Evolutionary conservation across 192 early-diverging fungal genomes (phyloP).

Genomic region (Jimgerdemannia lactiflua): DNA sequence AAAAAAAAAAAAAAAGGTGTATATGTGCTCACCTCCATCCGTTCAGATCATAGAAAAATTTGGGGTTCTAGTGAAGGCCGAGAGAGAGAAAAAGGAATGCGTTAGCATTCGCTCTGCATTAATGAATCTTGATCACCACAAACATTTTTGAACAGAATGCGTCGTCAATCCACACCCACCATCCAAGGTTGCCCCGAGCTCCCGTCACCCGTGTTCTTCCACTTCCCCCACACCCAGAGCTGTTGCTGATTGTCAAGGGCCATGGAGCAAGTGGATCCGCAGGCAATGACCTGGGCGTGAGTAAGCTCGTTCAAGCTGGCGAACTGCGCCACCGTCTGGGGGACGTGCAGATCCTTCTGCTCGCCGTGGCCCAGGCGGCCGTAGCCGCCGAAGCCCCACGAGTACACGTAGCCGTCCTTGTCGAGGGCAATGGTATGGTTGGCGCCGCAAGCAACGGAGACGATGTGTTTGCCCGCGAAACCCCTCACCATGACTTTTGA

Average conservation of each 20-base stretch:
- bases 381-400: slow-evolving; percentile 64
- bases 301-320: slow-evolving; percentile 28
- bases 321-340: slow-evolving; percentile 38
- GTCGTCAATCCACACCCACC: slow-evolving; percentile 8
- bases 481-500: slow-evolving; percentile 26
- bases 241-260: slow-evolving; percentile 41
- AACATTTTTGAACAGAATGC: too few relatives aligned
- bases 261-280: slow-evolving; percentile 47
- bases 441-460: slow-evolving; percentile 53
- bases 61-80: slow-evolving; percentile 19
- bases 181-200: slow-evolving; percentile 51
- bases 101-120: not conserved
- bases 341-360: slow-evolving; percentile 45
- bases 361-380: slow-evolving; percentile 61
- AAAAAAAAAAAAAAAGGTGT: not conserved
- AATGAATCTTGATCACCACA: too few relatives aligned
- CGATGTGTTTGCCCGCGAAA: slow-evolving; percentile 34
- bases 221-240: slow-evolving; percentile 49
- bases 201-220: slow-evolving; percentile 49
- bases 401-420: slow-evolving; percentile 49
- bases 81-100: not conserved
- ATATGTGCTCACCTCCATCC: slow-evolving; percentile 26
- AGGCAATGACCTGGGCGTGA: slow-evolving; percentile 32
- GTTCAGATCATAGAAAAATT: slow-evolving; percentile 42
- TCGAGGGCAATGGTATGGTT: slow-evolving; percentile 59